Conservation (phyloP, 495 filamentous ascomycete species). For the Copromyces sp. region DNA sequence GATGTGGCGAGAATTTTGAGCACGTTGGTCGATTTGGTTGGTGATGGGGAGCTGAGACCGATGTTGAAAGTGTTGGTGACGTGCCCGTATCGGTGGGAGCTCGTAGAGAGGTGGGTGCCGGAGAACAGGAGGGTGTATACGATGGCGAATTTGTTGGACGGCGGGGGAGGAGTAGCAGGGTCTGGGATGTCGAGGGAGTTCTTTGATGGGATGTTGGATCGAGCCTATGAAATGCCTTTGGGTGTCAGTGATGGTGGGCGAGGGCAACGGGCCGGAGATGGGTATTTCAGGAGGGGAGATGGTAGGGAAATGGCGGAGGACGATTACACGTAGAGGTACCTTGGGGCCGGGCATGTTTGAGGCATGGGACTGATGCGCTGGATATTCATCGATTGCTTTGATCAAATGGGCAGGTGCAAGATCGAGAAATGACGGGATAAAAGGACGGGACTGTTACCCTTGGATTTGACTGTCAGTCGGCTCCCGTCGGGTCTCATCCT, state of each 20-base stretch:
- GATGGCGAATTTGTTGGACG: background rate
- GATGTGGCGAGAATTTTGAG: background rate
- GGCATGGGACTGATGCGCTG: background rate
- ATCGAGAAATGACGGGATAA: no score
- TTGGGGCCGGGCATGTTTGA: background rate
- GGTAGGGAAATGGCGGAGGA: background rate
- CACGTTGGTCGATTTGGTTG: background rate
- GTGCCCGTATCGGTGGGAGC: background rate
- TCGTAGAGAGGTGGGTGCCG: background rate
- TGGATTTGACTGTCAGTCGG: no score
- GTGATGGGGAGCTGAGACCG: background rate
- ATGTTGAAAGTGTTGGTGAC: background rate
- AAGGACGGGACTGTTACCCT: no score
- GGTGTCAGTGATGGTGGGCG: background rate
- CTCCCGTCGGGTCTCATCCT: no score
- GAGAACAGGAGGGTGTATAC: background rate
- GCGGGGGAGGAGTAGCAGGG: background rate
- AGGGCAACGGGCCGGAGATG: background rate
- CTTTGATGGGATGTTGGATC: background rate
- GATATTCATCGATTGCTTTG: background rate
- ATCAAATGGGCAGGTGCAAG: no score
- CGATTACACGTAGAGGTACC: background rate
- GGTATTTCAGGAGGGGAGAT: background rate
- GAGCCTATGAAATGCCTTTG: background rate
- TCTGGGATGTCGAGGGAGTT: background rate